Evolutionary conservation across 768 basidiomycete genomes (phyloP), one percentile per base, ranked within the genome.

Genomic region (Hysterangium stoloniferum): DNA sequence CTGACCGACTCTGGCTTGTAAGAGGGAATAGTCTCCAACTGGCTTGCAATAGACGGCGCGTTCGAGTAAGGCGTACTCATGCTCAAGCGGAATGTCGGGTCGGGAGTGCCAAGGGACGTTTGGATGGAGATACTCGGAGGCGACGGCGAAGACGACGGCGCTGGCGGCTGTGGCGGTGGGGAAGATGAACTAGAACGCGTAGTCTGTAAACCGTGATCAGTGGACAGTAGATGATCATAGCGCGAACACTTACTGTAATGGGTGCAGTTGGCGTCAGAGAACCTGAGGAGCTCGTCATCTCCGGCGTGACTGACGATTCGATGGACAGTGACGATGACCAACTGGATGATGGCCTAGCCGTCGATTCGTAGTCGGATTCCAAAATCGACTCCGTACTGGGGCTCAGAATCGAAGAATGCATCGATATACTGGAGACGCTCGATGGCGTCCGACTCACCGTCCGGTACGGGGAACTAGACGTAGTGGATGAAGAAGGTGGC

Each of bases 31-130:
- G 79, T 79, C 34, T 71, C 66, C 24, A 79, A 52, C 32, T 61
- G 62, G 6, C 72, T 69, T 33, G 62, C 69, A 17, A 80, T 68
- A 1, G 79, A 82, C 2, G 80, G 78, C 11, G 49, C 54, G 41
- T 74, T 62, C 4, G 71, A 69, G 13, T 66, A 63, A 0, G 77
- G 79, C 1, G 78, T 78, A 7, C 66, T 71, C 33, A 78, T 54
- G 52, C 75, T 79, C 45, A 80, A 66, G 37, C 73, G 74, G 36
- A 69, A 62, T 6, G 73, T 68, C 4, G 64, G 70, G 2, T 75
- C 58, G 54, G 67, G 65, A 20, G 65, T 73, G n/a, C 56, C 58
- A 6, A 66, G 63, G 0, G 64, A 53, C 33, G 62, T 36, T 2
- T 76, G 75, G 4, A 73, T 74, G 1, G 72, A 62, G 3, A 66